Conservation (phyloP, 306 rosid species). For the Cucurbita pepo region DNA sequence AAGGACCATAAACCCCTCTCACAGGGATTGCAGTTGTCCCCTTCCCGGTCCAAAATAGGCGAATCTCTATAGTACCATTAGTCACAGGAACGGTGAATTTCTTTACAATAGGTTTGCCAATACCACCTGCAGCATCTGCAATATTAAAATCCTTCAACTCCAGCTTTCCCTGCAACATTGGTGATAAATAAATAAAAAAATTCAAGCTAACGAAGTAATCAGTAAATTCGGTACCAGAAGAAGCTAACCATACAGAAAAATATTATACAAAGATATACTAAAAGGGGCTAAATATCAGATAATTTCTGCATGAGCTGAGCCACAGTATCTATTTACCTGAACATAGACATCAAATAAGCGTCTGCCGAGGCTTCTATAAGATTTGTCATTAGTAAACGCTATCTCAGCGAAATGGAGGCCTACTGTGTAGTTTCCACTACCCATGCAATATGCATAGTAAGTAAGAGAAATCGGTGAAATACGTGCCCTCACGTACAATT, state of each 20-base stretch:
- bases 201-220: not conserved
- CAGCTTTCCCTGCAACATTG: conserved; percentile 15
- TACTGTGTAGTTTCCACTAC: conserved; percentile 21
- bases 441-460: conserved; percentile 23
- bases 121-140: conserved; percentile 18
- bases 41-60: conserved; percentile 32
- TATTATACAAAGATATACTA: not conserved
- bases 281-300: not conserved
- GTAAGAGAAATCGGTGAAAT: conserved; percentile 47
- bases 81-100: not conserved
- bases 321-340: conserved; percentile 12
- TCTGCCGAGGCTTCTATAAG: conserved; percentile 30
- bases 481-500: conserved; percentile 42
- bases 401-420: conserved; percentile 28
- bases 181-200: not conserved
- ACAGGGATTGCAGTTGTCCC: conserved; percentile 18
- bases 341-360: conserved; percentile 28
- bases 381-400: conserved; percentile 6
- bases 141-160: conserved; percentile 24
- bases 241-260: not conserved
- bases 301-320: not conserved
- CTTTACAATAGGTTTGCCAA: not conserved
- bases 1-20: conserved; percentile 31
- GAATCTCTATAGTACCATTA: conserved; percentile 17
- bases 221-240: not conserved